Conservation (phyloP, 139 green algal species). For the Coelastrella sp. region DNA sequence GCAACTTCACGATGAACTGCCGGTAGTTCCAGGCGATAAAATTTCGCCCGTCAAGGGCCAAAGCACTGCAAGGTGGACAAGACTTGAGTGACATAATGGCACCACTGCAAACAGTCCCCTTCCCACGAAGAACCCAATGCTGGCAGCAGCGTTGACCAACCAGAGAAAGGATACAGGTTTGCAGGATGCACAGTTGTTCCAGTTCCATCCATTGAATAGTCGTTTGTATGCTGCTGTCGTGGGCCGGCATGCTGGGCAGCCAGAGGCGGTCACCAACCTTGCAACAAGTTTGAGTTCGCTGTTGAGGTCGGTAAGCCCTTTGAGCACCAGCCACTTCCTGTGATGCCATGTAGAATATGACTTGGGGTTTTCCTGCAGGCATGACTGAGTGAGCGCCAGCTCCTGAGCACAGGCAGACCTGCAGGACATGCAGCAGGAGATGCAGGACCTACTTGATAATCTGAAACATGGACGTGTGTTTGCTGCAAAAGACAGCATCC, state of each 20-base stretch:
- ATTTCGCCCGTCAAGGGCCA: slow-evolving; percentile 89
- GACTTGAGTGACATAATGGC: neutral
- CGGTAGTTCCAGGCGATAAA: slow-evolving; percentile 97
- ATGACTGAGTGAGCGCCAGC: slow-evolving; percentile 53
- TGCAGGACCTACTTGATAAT: neutral
- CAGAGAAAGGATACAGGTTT: too few species aligned
- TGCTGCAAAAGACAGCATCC: too few species aligned
- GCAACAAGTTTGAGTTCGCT: slow-evolving; percentile 69
- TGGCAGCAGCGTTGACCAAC: too few species aligned
- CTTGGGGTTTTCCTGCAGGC: slow-evolving; percentile 92
- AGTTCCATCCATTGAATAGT: neutral
- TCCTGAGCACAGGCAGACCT: neutral
- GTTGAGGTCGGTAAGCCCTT: slow-evolving; percentile 64
- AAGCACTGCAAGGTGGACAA: slow-evolving; percentile 5
- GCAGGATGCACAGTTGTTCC: too few species aligned
- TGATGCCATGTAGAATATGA: slow-evolving; percentile 96
- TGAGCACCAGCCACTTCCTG: slow-evolving; percentile 85
- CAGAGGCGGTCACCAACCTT: slow-evolving; percentile 15
- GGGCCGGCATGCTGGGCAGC: neutral
- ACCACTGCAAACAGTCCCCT: too few species aligned
- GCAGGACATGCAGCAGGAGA: slow-evolving; percentile 29
- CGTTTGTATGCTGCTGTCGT: neutral
- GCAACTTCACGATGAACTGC: slow-evolving; percentile 69
- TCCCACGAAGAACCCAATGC: too few species aligned
- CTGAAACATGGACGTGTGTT: too few species aligned